A percentile compares a stretch with the other conserved stretches of the same genome.
Conservation (phyloP, 345 rosid genomes). For the Hirschfeldia incana region DNA sequence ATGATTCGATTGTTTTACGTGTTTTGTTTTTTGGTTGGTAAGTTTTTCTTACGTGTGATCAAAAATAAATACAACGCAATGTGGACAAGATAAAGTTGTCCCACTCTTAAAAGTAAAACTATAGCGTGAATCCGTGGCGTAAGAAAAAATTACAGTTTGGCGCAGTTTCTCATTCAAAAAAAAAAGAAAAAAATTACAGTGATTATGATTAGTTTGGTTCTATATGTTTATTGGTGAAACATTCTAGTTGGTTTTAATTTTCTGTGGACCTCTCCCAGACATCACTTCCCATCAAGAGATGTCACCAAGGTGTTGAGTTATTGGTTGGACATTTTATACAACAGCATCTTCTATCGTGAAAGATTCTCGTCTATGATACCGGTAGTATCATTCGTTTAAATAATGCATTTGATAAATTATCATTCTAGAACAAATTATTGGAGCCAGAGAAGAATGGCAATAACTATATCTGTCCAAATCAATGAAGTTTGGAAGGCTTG, state of each 20-base stretch:
- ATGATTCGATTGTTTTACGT: not conserved
- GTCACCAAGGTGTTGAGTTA: conserved; percentile 28
- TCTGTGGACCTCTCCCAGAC: not conserved
- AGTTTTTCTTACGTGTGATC: not conserved
- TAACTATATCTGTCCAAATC: conserved; percentile 17
- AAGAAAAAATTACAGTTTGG: not conserved
- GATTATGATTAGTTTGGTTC: not conserved
- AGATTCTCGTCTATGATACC: conserved; percentile 3
- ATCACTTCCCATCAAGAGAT: conserved; percentile 28
- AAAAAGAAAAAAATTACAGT: not conserved
- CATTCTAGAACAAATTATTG: not conserved
- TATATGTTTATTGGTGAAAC: not conserved
- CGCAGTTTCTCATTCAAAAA: too few species aligned
- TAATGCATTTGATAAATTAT: not conserved
- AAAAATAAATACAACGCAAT: not conserved
- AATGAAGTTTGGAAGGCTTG: not conserved
- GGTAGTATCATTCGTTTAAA: not conserved
- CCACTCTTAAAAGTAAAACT: not conserved
- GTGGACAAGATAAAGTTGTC: not conserved
- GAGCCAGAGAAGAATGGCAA: conserved; percentile 27
- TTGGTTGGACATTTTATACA: conserved; percentile 24
- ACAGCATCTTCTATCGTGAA: conserved; percentile 1
- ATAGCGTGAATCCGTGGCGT: not conserved
- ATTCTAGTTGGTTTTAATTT: not conserved
- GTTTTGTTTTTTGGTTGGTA: not conserved